phyloP scores from a whole-genome alignment of 371 early-diverging fungal species.

The Mortierella sp. region DNA sequence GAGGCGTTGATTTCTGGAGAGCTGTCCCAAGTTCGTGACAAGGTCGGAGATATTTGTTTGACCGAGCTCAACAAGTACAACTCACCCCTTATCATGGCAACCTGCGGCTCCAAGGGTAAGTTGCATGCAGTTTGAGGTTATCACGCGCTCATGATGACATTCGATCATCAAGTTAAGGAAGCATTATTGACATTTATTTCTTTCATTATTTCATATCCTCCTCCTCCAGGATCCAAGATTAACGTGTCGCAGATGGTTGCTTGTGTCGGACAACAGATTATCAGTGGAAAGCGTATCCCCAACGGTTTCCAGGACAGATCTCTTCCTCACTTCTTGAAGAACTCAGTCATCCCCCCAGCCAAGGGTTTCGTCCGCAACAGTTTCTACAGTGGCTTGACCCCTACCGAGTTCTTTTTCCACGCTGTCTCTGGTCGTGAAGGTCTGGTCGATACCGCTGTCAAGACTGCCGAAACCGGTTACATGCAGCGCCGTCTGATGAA shows the following conservation, averaged over 20 bases:
- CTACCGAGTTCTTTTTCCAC: slow-evolving; percentile 99
- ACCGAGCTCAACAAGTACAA: slow-evolving; percentile 95
- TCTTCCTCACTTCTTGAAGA: slow-evolving; percentile 96
- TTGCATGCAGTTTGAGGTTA: too few relatives aligned
- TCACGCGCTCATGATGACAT: not conserved
- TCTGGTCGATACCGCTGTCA: slow-evolving; percentile 99
- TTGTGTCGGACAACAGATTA: slow-evolving; percentile 99
- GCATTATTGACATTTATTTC: not conserved
- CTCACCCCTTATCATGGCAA: slow-evolving; percentile 98
- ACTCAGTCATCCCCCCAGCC: slow-evolving; percentile 91
- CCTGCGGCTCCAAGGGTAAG: slow-evolving; percentile 96
- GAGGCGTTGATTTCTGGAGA: slow-evolving; percentile 93
- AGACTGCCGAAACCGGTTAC: slow-evolving; percentile 99
- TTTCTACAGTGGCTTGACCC: slow-evolving; percentile 97
- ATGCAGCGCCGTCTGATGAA: slow-evolving; percentile 99
- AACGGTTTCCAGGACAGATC: slow-evolving; percentile 98
- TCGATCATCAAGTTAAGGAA: too few relatives aligned
- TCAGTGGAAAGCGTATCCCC: slow-evolving; percentile 97
- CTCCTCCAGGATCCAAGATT: slow-evolving; percentile 94
- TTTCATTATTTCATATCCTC: not conserved
- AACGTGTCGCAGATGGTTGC: slow-evolving; percentile 99
- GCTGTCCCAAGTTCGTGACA: slow-evolving; percentile 95
- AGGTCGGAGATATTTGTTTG: slow-evolving; percentile 96
- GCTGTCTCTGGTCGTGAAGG: slow-evolving; percentile 99
- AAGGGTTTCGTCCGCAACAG: slow-evolving; percentile 99